Conservation (phyloP, 805 yeast species). For the Lachancea sp. region DNA sequence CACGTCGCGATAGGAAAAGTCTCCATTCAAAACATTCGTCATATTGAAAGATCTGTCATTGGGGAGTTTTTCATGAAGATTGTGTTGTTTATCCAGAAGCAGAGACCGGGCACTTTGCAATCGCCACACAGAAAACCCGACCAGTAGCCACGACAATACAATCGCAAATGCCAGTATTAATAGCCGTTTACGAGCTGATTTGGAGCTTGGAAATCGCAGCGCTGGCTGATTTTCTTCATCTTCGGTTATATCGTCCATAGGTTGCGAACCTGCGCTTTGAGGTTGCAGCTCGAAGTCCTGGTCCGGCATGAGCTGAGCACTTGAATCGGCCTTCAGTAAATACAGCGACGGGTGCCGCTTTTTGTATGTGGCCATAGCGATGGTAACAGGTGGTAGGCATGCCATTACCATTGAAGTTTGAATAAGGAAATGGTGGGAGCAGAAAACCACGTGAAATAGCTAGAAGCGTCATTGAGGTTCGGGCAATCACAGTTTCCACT, state of each 20-base stretch:
- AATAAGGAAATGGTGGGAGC: background rate
- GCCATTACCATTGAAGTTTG: conserved; percentile 1
- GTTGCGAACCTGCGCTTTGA: conserved; percentile 1
- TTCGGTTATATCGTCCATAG: background rate
- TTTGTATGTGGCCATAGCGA: conserved; percentile 19
- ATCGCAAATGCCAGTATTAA: background rate
- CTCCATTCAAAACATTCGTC: conserved; percentile 22
- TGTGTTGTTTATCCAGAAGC: background rate
- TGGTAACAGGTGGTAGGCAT: background rate
- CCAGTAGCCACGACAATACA: background rate
- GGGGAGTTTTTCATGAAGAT: background rate
- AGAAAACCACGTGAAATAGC: background rate
- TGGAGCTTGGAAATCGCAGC: background rate
- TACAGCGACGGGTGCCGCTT: conserved; percentile 28
- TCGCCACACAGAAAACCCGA: conserved; percentile 4
- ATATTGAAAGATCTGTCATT: conserved; percentile 13
- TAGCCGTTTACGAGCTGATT: background rate
- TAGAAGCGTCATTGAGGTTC: background rate
- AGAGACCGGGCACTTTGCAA: background rate
- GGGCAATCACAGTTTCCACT: too few relatives aligned
- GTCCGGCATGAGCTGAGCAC: conserved; percentile 17
- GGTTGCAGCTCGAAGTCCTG: conserved; percentile 10
- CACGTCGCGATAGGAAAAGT: conserved; percentile 18
- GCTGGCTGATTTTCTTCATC: background rate
- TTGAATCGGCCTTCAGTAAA: conserved; percentile 24